These are phyloP conservation scores for Rhizopus sp. DNA, from an alignment of 371 early-diverging fungal species.

Conservation along the genomic window DNA sequence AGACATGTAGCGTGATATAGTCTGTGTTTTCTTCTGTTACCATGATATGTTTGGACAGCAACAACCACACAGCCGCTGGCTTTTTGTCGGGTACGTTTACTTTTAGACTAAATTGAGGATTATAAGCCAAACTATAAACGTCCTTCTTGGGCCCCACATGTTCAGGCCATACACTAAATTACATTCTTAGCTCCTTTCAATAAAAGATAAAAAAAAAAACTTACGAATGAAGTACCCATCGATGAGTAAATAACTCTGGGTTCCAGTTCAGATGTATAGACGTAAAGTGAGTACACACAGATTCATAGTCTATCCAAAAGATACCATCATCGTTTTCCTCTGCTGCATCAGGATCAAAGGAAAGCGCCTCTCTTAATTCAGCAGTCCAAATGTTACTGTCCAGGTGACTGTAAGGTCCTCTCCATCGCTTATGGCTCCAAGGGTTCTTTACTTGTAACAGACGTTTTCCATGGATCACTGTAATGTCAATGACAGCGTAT, in stretches of 20 bases:
- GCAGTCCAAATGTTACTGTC: constrained; percentile 76
- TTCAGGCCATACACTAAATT: constrained; percentile 60
- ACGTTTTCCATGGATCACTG: constrained; percentile 29
- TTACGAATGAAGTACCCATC: constrained; percentile 64
- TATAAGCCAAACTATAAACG: constrained; percentile 66
- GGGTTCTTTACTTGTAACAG: constrained; percentile 82
- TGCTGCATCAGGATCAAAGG: constrained; percentile 73
- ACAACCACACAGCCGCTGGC: constrained; percentile 71
- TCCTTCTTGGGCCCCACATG: constrained; percentile 67
- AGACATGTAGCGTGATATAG: constrained; percentile 85
- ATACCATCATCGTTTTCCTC: constrained; percentile 74
- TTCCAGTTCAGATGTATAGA: constrained; percentile 92
- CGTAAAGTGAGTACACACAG: constrained; percentile 75
- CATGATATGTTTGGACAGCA: constrained; percentile 82
- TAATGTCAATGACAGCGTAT: constrained; percentile 80
- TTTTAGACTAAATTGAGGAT: constrained; percentile 76
- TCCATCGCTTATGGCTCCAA: constrained; percentile 89
- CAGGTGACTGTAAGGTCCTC: constrained; percentile 76
- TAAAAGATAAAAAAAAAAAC: constrained; percentile 10
- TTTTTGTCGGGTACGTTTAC: constrained; percentile 58
- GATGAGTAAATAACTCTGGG: constrained; percentile 68
- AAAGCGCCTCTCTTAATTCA: constrained; percentile 60
- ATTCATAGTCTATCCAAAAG: constrained; percentile 88
- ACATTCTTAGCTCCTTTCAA: background rate
- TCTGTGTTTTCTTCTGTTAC: constrained; percentile 82